Percentiles rank a stretch among this genome's conserved stretches.
Evolutionary conservation across 2,329 filamentous ascomycete species (phyloP).

Genomic region (Hymenoscyphus infarciens): DNA sequence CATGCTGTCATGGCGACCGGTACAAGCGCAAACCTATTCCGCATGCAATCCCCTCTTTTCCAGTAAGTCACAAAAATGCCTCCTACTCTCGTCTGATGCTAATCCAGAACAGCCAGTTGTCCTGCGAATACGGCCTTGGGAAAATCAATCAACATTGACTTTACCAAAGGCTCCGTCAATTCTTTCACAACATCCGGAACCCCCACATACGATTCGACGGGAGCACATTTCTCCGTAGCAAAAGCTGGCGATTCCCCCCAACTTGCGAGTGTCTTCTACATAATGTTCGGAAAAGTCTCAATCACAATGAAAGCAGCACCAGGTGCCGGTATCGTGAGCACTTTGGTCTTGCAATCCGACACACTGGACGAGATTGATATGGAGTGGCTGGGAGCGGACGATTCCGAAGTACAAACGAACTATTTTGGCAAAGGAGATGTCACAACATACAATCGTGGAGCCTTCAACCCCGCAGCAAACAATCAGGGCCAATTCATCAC

Average conservation of each 20-base stretch:
- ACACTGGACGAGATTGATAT: constrained; percentile 94
- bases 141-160: constrained; percentile 79
- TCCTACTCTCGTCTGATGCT: constrained; percentile 12
- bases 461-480: constrained; percentile 64
- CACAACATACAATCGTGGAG: constrained; percentile 79
- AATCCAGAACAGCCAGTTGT: constrained; percentile 51
- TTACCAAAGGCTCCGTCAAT: constrained; percentile 71
- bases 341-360: constrained; percentile 86
- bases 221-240: constrained; percentile 76
- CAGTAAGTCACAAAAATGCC: constrained; percentile 30
- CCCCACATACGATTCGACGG: constrained; percentile 71
- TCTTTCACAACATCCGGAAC: constrained; percentile 70
- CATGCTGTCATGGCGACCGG: constrained; percentile 19
- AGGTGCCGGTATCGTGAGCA: constrained; percentile 89
- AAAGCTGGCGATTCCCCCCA: constrained; percentile 80
- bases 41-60: constrained; percentile 51
- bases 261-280: constrained; percentile 89
- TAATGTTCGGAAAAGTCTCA: constrained; percentile 96
- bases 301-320: constrained; percentile 81
- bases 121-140: constrained; percentile 76
- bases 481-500: constrained; percentile 78
- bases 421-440: constrained; percentile 95
- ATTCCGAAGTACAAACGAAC: constrained; percentile 83
- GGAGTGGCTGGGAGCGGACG: constrained; percentile 85
- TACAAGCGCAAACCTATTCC: constrained; percentile 49